Conservation (phyloP, 2,329 filamentous ascomycete genomes). For the Fusarium brevicatenulatum region DNA sequence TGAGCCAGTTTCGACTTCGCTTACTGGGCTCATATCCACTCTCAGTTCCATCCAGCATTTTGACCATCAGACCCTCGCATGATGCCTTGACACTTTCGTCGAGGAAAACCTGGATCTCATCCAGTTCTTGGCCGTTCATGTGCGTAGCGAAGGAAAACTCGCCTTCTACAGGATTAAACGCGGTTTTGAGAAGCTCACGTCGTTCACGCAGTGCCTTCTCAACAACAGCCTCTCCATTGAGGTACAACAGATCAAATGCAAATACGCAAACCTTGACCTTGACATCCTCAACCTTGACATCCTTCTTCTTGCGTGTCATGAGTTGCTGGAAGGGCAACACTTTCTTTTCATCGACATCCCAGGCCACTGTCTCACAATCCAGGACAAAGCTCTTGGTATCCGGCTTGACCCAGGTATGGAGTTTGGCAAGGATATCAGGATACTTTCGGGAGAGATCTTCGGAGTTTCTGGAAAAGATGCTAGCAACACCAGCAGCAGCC, state of each 20-base stretch:
- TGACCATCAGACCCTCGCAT: slow-evolving; percentile 98
- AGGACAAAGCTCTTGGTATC: slow-evolving; percentile 95
- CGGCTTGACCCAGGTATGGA: slow-evolving; percentile 88
- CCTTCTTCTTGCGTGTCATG: slow-evolving; percentile 98
- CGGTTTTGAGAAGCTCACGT: slow-evolving; percentile 75
- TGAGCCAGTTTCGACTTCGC: slow-evolving; percentile 97
- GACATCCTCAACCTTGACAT: slow-evolving; percentile 93
- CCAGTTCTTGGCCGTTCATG: slow-evolving; percentile 87
- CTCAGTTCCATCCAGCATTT: slow-evolving; percentile 95
- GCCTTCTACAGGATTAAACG: slow-evolving; percentile 83
- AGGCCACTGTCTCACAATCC: slow-evolving; percentile 98
- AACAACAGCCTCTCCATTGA: slow-evolving; percentile 91
- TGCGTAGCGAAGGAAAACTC: slow-evolving; percentile 91
- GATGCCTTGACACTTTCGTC: slow-evolving; percentile 96
- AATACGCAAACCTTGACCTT: slow-evolving; percentile 98
- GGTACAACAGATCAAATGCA: slow-evolving; percentile 92
- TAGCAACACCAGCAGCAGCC: slow-evolving; percentile 77
- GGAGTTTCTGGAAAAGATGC: slow-evolving; percentile 97
- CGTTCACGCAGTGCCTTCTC: slow-evolving; percentile 88
- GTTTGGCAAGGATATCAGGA: slow-evolving; percentile 89
- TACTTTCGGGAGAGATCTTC: slow-evolving; percentile 98
- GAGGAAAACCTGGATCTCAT: slow-evolving; percentile 91
- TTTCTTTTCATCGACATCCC: slow-evolving; percentile 95
- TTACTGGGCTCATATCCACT: slow-evolving; percentile 97
- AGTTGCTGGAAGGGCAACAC: slow-evolving; percentile 96